Base-by-base conservation (phyloP, 768 basidiomycete genomes). In the Pleurotus eryngii region DNA sequence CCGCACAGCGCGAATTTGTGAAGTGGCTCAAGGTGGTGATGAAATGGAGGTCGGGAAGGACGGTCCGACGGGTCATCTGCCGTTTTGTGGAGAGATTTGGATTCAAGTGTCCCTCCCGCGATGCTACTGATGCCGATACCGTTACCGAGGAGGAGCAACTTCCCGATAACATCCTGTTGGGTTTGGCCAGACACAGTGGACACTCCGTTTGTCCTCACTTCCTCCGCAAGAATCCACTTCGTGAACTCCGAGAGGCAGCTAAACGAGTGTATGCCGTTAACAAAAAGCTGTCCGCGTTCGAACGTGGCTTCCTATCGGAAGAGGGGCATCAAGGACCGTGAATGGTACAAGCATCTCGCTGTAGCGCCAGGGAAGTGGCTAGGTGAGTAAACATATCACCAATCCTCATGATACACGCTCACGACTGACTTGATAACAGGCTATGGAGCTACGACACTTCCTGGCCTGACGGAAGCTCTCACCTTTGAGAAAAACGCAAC, bases 331-430 rank as follows among this genome's bases (percentile, higher is more conserved):
- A 85, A 85, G 62, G 84, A 86, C 55, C 79, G 90, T 30, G 87
- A 91, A 67, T 95, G 93, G 93, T 96, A 89, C 68, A 84, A 76
- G 64, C 88, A 94, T 70, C 78, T 93, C 14, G 92, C 81, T 48
- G 90, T 93, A 43, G 91, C 93, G 2, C 93, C 94, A 27, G 93
- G 92, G 39, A 86, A 90, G 69, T 87, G 87, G 84, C 83, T 88
- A 40, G 87, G 89, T 89, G 62, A 62, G 80, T 70, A 18, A 35
- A 22, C 24, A 18, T 8, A 20, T 35, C 30, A 35, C 30, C 30
- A 35, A 35, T 35, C 30, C 2, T 35, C 30, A 11, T 35, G 11
- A 3, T 35, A 9, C 30, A 35, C 30, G 30, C 3, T 35, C 30
- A 35, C 4, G 11, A 35, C 30, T 24, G 27, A 7, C 51, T 35